Percentiles rank a stretch among this genome's conserved stretches.
Conservation (phyloP, 306 rosid genomes). For the Gleditsia sinensis region DNA sequence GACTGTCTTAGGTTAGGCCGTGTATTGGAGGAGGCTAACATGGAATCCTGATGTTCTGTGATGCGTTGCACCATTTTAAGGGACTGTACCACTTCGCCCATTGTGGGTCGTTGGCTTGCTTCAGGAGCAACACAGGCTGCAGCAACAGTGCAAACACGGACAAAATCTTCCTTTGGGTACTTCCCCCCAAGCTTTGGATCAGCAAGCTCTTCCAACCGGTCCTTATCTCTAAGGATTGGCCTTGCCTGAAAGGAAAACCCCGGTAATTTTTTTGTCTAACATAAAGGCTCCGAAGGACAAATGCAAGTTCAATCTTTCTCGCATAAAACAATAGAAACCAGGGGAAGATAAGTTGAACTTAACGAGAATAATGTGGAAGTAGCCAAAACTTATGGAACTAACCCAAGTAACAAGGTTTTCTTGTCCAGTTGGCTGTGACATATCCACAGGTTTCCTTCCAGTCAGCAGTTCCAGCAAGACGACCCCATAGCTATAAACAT, state of each 20-base stretch:
- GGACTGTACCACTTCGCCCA: constrained; percentile 99
- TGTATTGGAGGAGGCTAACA: constrained; percentile 60
- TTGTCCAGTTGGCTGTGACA: constrained; percentile 94
- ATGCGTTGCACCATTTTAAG: constrained; percentile 97
- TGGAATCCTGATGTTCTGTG: constrained; percentile 67
- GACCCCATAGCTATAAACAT: constrained; percentile 96
- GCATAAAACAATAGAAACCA: constrained; percentile 13
- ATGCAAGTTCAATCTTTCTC: background rate
- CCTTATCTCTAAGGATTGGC: constrained; percentile 94
- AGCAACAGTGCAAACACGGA: constrained; percentile 91
- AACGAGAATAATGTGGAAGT: constrained; percentile 14
- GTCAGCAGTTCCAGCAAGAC: constrained; percentile 91
- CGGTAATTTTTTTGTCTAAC: constrained; percentile 25
- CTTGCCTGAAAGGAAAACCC: constrained; percentile 71
- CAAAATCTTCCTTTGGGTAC: constrained; percentile 85
- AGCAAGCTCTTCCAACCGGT: constrained; percentile 80
- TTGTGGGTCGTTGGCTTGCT: constrained; percentile 95
- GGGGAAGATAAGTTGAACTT: constrained; percentile 22
- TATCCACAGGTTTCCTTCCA: constrained; percentile 93
- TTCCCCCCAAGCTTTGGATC: constrained; percentile 86
- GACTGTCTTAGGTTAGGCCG: constrained; percentile 76
- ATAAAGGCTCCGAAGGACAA: constrained; percentile 6
- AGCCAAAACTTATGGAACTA: constrained; percentile 41
- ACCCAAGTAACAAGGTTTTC: constrained; percentile 99
- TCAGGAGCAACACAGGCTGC: constrained; percentile 99